Base-by-base conservation (phyloP, 345 rosid genomes). In the Eucalyptus urophylla region DNA sequence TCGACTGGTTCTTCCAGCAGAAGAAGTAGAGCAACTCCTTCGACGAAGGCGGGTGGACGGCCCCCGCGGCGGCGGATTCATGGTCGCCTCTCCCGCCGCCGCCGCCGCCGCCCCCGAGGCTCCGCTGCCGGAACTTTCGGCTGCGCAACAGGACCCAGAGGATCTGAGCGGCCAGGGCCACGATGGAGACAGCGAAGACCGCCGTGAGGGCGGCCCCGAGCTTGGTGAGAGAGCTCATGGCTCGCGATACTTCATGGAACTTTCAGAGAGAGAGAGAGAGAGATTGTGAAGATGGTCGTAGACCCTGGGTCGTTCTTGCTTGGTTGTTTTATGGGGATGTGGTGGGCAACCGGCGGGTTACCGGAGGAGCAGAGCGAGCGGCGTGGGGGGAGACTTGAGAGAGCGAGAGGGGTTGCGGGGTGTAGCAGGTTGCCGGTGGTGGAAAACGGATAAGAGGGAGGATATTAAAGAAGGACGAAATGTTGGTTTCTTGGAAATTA, bases 21-120 rank as follows among this genome's bases (percentile, higher is more conserved):
- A 94, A 97, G 92, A 95, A 94, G 95, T 95, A 95, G 15, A 95
- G 95, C 29, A 95, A 94, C 91, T 97, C 98, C 91, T 95, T 97
- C 5, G 97, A 94, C 8, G 95, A 95, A 86, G 92, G 24, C 89
- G 16, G 14, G 80, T 12, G 81, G 80, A 33, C 25, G 21, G 86
- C 76, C 19, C 45, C 80, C 37, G 17, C 47, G 40, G 14, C 11
- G 13, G 49, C 49, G 89, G 88, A 87, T 50, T 88, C 86, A 6
- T 90, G 86, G 50, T 92, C 92, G 17, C 27, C 43, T 21, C 53
- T 86, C 81, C n/a, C n/a, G n/a, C n/a, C 85, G 91, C 11, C 83
- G 49, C 72, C 88, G 24, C 90, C 51, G 53, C 89, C 90, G 22
- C 87, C 89, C 49, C 87, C 33, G 27, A 89, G 25, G 88, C 90